Evolutionary conservation across 345 rosid genomes (phyloP).

Genomic region (Diplotaxis tenuifolia): DNA sequence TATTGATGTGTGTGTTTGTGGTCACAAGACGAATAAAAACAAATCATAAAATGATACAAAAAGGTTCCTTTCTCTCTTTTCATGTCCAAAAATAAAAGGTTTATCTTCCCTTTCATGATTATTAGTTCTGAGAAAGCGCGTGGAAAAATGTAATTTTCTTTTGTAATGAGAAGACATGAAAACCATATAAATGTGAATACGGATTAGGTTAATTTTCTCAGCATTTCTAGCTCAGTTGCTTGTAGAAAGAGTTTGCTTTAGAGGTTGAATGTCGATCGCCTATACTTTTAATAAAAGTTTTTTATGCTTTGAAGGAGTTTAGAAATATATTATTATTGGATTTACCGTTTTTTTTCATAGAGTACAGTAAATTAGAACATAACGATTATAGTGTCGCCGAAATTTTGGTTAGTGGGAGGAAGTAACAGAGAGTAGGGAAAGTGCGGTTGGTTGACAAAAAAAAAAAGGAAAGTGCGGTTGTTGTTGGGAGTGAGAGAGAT

Average conservation of each 20-base stretch:
- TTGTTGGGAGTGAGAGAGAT: slow-evolving; percentile 17
- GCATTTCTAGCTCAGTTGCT: not conserved
- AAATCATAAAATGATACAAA: slow-evolving; percentile 26
- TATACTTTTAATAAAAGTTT: not conserved
- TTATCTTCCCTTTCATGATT: slow-evolving; percentile 20
- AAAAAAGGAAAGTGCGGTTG: slow-evolving; percentile 42
- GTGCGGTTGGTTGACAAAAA: too few species aligned
- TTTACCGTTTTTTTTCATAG: too few species aligned
- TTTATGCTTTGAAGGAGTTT: not conserved
- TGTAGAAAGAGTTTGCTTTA: not conserved
- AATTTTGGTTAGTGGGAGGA: slow-evolving; percentile 33
- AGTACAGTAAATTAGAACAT: too few species aligned
- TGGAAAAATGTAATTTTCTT: not conserved
- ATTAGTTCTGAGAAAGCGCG: slow-evolving; percentile 13
- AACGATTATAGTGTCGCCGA: not conserved
- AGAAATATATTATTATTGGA: not conserved
- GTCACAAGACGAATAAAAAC: slow-evolving; percentile 29
- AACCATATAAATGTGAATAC: not conserved
- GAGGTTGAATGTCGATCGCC: not conserved
- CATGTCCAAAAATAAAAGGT: too few species aligned
- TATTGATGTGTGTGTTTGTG: not conserved
- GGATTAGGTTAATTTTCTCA: not conserved
- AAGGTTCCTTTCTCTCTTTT: slow-evolving; percentile 7
- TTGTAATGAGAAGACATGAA: not conserved
- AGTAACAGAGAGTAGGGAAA: slow-evolving; percentile 4